Conservation (phyloP, 2,329 filamentous ascomycete species). For the Thelonectria olida region DNA sequence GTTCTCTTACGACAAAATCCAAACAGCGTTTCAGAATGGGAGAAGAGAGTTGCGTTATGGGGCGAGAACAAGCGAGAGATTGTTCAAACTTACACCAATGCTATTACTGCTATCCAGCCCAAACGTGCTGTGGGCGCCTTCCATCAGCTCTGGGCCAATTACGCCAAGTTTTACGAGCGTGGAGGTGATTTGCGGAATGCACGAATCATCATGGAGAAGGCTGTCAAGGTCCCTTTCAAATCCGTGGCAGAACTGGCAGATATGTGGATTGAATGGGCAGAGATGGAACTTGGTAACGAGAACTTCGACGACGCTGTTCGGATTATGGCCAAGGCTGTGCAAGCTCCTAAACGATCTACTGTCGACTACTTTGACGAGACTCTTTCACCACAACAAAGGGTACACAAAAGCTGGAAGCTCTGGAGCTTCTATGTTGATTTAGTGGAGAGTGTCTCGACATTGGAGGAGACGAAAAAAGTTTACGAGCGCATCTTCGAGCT, state of each 20-base stretch:
- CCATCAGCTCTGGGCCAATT: conserved; percentile 94
- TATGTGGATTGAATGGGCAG: conserved; percentile 99
- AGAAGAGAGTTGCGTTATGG: conserved; percentile 96
- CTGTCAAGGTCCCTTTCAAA: conserved; percentile 97
- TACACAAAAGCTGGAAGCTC: conserved; percentile 99
- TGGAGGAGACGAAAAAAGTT: conserved; percentile 92
- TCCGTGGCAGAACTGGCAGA: conserved; percentile 96
- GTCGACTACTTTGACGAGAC: conserved; percentile 99
- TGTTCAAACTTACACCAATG: conserved; percentile 92
- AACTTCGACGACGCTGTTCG: conserved; percentile 94
- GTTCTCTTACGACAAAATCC: conserved; percentile 95
- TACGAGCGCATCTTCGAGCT: conserved; percentile 99
- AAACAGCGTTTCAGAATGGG: conserved; percentile 95
- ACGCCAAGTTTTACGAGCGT: conserved; percentile 95
- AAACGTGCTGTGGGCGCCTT: conserved; percentile 95
- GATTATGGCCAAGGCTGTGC: conserved; percentile 97
- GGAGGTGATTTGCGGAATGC: conserved; percentile 86
- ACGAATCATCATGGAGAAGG: conserved; percentile 95
- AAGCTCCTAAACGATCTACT: conserved; percentile 95
- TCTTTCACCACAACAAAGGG: conserved; percentile 90
- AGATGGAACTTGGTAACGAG: conserved; percentile 95
- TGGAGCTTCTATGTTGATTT: conserved; percentile 99
- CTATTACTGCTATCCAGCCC: conserved; percentile 90
- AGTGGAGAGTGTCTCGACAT: conserved; percentile 89
- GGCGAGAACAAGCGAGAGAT: conserved; percentile 91